Evolutionary conservation across 441 rosid species (phyloP).

Genomic region (Erodium chrysanthum): DNA sequence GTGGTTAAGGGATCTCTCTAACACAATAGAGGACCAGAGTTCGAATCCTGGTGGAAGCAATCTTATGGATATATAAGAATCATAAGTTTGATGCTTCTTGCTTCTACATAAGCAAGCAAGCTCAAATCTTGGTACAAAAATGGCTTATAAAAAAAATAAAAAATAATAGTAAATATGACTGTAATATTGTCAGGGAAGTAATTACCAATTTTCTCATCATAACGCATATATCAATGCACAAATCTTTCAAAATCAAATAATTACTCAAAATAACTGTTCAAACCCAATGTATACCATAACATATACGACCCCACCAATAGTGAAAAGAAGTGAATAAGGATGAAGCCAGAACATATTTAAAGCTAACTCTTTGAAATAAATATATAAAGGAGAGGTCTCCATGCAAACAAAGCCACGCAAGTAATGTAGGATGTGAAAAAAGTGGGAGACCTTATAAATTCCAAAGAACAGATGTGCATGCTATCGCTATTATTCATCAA

Average conservation of each 20-base stretch:
- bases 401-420: neutral
- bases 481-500: slow-evolving; percentile 3
- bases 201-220: neutral
- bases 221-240: neutral
- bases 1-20: too few relatives aligned
- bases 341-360: neutral
- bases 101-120: too few relatives aligned
- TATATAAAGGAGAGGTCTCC: neutral
- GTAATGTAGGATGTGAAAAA: neutral
- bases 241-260: neutral
- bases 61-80: too few relatives aligned
- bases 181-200: neutral
- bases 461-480: slow-evolving; percentile 1
- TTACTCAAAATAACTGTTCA: neutral
- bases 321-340: slow-evolving; percentile 2
- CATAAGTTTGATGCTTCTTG: too few relatives aligned
- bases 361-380: slow-evolving; percentile 1
- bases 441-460: slow-evolving; percentile 12
- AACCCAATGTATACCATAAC: neutral
- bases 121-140: too few relatives aligned
- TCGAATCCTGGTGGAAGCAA: too few relatives aligned
- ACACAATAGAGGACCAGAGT: too few relatives aligned
- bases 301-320: neutral
- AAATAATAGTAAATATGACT: neutral
- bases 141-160: too few relatives aligned